phyloP scores from a whole-genome alignment of 345 rosid species.

The Eucalyptus pauciflora region DNA sequence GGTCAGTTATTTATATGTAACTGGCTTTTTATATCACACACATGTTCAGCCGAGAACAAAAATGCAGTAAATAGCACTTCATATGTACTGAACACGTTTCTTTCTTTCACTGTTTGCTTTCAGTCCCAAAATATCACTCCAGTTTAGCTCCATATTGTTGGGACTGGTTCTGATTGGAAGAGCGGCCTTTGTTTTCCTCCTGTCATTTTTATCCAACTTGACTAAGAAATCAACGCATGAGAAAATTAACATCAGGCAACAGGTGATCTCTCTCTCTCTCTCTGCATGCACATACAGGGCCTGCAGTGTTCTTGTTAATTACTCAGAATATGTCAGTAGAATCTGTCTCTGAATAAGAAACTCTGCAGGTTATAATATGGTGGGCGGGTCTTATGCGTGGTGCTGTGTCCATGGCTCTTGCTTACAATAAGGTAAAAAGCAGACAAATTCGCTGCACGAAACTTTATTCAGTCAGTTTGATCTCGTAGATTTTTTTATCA shows the following conservation, averaged over 20 bases:
- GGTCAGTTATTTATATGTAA: constrained; percentile 13
- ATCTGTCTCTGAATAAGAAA: background rate
- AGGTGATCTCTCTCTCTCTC: constrained; percentile 19
- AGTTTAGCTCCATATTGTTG: constrained; percentile 66
- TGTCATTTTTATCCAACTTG: constrained; percentile 81
- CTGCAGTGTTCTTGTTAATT: background rate
- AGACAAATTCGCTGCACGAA: background rate
- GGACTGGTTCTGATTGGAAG: constrained; percentile 79
- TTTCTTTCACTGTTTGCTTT: background rate
- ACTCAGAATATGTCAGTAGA: background rate
- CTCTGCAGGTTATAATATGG: constrained; percentile 68
- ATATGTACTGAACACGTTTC: background rate
- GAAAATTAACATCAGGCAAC: constrained; percentile 54
- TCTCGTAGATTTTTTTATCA: background rate
- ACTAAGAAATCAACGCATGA: constrained; percentile 50
- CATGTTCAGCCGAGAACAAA: background rate
- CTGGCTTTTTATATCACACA: background rate
- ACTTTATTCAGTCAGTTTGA: background rate
- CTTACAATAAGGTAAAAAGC: constrained; percentile 73
- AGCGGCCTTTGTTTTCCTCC: constrained; percentile 82
- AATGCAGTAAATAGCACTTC: background rate
- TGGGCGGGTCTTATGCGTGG: constrained; percentile 99
- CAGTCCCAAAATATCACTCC: constrained; percentile 76
- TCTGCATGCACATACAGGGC: background rate
- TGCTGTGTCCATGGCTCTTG: constrained; percentile 96